A percentile compares a stretch with the other conserved stretches of the same genome.
phyloP scores from a whole-genome alignment of 2,329 filamentous ascomycete species.

The Fusarium brachygibbosum region DNA sequence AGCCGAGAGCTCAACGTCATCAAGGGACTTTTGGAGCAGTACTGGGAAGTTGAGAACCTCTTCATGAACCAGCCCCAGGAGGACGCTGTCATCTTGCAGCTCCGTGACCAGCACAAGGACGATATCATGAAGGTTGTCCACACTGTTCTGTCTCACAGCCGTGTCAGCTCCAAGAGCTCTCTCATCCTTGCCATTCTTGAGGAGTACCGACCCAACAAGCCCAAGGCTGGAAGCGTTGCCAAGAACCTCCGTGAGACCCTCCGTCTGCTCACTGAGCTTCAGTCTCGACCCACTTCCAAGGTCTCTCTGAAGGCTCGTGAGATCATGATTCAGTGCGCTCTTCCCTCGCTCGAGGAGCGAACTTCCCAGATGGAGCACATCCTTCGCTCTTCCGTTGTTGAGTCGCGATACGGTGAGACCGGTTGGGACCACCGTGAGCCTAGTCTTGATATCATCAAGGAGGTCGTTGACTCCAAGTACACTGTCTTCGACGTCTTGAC shows the following conservation, averaged over 20 bases:
- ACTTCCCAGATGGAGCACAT: conserved; percentile 99
- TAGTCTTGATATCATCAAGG: conserved; percentile 90
- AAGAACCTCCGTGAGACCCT: conserved; percentile 88
- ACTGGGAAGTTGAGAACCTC: conserved; percentile 84
- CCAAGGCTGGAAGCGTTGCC: conserved; percentile 86
- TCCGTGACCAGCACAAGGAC: conserved; percentile 97
- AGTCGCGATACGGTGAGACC: conserved; percentile 97
- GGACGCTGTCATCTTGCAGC: conserved; percentile 91
- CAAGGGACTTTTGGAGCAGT: conserved; percentile 81
- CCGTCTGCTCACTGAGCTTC: conserved; percentile 87
- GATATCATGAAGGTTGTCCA: conserved; percentile 87
- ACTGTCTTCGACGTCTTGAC: conserved; percentile 97
- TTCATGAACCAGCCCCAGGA: conserved; percentile 92
- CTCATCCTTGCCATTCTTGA: conserved; percentile 92
- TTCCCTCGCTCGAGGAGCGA: conserved; percentile 96
- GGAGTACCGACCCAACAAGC: conserved; percentile 94
- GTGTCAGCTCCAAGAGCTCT: conserved; percentile 93
- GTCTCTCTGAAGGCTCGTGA: conserved; percentile 97
- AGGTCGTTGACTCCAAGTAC: conserved; percentile 98
- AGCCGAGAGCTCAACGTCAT: conserved; percentile 89
- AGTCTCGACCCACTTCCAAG: conserved; percentile 85
- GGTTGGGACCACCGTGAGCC: conserved; percentile 97
- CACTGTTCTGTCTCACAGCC: conserved; percentile 92
- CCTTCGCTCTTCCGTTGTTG: conserved; percentile 91
- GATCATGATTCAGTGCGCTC: conserved; percentile 95